A percentile compares a stretch with the other conserved stretches of the same genome.
Conservation (phyloP, 164 flowering plant species). For the Echeveria elegans region DNA sequence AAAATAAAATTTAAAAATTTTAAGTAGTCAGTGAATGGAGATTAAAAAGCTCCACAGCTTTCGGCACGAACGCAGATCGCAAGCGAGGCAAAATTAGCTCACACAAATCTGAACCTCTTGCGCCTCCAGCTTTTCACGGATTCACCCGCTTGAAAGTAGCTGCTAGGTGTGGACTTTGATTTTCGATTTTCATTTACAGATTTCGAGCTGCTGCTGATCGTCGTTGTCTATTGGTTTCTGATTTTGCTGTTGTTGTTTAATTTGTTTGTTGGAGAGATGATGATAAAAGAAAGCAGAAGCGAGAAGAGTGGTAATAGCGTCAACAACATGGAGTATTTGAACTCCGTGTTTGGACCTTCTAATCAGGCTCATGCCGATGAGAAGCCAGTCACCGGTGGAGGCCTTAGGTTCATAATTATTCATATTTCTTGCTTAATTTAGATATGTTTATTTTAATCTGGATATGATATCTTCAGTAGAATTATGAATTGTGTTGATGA, state of each 20-base stretch:
- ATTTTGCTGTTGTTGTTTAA: not conserved
- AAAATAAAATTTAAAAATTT: not conserved
- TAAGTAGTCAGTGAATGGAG: too few relatives aligned
- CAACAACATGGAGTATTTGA: conserved; percentile 59
- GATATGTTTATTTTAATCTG: not conserved
- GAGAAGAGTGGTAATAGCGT: not conserved
- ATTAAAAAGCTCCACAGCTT: not conserved
- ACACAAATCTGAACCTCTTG: not conserved
- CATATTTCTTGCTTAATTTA: not conserved
- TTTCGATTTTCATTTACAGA: not conserved
- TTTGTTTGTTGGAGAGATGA: not conserved
- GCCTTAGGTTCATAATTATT: conserved; percentile 69
- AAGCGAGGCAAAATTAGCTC: not conserved
- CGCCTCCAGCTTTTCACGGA: not conserved
- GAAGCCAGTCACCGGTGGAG: conserved; percentile 85
- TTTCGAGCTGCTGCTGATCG: not conserved
- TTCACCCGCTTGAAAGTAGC: not conserved
- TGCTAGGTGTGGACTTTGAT: not conserved
- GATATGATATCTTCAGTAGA: not conserved
- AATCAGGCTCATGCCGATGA: conserved; percentile 61
- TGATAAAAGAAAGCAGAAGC: conserved; percentile 7
- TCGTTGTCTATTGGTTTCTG: not conserved
- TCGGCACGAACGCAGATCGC: not conserved
- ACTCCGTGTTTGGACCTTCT: conserved; percentile 55
- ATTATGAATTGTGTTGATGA: not conserved